Evolutionary conservation across 345 rosid genomes (phyloP), one percentile per base, ranked within the genome.

Genomic region (Erucastrum elatum): DNA sequence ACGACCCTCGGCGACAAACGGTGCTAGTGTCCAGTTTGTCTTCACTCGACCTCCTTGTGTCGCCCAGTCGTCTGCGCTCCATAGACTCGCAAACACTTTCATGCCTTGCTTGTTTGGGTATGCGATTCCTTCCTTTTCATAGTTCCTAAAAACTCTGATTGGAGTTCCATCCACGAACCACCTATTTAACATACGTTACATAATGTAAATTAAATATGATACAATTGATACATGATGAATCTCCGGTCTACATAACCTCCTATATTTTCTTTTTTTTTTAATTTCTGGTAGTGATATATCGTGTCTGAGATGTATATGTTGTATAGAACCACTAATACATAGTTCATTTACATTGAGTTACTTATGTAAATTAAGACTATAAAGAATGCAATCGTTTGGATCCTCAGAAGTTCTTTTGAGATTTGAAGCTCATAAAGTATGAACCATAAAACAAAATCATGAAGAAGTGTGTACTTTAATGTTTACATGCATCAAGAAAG

Each of bases 41-140:
- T 90, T 90, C 66, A 60, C 85, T 5, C 77, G 84, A 8, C 98
- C 94, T 34, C 94, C 96, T 86, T 86, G 82, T 10, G 94, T 94
- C 7, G 94, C 93, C 91, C 93, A 87, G 70, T 85, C 71, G 68
- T 90, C 97, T 11, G 90, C 98, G 79, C 85, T 84, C 94, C 96
- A 90, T 80, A 94, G 59, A 83, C 90, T 90, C 13, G 91, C 34
- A 75, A 87, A 82, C 51, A 84, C 86, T 72, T 85, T 80, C 97
- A 89, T 90, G 30, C 90, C 96, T 68, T 94, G 91, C 77, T 84
- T 84, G 87, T 86, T 90, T 2, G 96, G 96, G 78, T 82, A 94
- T 69, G 87, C 84, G 56, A 94, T 81, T 56, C 88, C 89, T 16
- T 84, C 79, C 0, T 70, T 83, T 75, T 87, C 85, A 6, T 87